Conservation (phyloP, 2,329 filamentous ascomycete genomes). For the Nemania bipapillata region DNA sequence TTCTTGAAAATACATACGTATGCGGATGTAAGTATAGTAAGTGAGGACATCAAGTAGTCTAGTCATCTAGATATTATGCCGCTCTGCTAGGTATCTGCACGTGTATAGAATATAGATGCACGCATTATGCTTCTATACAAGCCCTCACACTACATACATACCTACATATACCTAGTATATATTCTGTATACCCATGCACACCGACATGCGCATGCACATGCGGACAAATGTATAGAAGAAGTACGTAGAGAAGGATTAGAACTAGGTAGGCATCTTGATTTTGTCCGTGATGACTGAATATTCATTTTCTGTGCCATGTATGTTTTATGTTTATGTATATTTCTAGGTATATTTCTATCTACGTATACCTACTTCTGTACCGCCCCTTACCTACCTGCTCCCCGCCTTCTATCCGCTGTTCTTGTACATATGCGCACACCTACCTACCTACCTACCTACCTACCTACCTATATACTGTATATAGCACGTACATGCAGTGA, state of each 20-base stretch:
- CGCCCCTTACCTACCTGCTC: not conserved
- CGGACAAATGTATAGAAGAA: not conserved
- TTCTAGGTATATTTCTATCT: too few species aligned
- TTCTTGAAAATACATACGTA: not conserved
- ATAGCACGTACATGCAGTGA: slow-evolving; percentile 2
- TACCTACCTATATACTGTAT: not conserved
- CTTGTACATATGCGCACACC: not conserved
- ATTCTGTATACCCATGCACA: not conserved
- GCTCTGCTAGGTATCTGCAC: not conserved
- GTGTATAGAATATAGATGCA: not conserved
- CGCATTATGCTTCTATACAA: too few species aligned
- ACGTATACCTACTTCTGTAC: too few species aligned
- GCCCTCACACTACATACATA: too few species aligned
- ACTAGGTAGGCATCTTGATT: not conserved
- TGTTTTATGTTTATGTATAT: not conserved
- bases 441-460: not conserved
- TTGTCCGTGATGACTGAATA: not conserved
- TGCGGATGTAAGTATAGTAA: too few species aligned
- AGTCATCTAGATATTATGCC: not conserved
- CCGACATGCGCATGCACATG: not conserved
- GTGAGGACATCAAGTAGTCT: not conserved
- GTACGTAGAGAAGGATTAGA: not conserved
- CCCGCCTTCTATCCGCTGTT: not conserved
- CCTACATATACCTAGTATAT: not conserved
- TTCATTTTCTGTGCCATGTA: not conserved